These are phyloP conservation scores for Salix purpurea DNA, from an alignment of 345 rosid genomes.

Conservation along the genomic window DNA sequence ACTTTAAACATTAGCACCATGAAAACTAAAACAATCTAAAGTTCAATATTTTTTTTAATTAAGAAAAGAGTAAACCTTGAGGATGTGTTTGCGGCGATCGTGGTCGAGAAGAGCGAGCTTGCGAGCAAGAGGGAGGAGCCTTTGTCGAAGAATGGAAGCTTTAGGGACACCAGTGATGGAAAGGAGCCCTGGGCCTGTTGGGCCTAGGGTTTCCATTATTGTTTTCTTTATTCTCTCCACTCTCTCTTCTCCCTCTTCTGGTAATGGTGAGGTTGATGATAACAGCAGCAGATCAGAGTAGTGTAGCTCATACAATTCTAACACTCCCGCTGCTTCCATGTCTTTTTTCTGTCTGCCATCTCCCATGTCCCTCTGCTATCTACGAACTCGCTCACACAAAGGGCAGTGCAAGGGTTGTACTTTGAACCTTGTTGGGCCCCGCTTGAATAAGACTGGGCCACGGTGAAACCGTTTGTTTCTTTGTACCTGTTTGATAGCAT, in stretches of 20 bases:
- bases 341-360: neutral
- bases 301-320: constrained; percentile 47
- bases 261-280: constrained; percentile 13
- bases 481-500: too few species aligned
- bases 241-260: constrained; percentile 28
- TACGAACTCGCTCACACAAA: neutral
- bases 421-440: too few species aligned
- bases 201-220: constrained; percentile 69
- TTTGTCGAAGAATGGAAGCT: constrained; percentile 51
- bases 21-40: neutral
- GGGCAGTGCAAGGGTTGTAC: too few species aligned
- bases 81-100: constrained; percentile 48
- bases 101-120: constrained; percentile 61
- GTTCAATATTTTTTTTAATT: neutral
- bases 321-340: constrained; percentile 41
- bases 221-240: constrained; percentile 29
- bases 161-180: constrained; percentile 55
- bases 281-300: constrained; percentile 51
- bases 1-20: neutral
- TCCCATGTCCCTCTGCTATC: neutral
- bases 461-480: too few species aligned
- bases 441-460: too few species aligned
- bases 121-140: constrained; percentile 62
- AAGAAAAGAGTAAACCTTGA: constrained; percentile 42
- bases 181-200: constrained; percentile 67